phyloP scores from a whole-genome alignment of 257 asterid species.

The Nicotiana sylvestris region DNA sequence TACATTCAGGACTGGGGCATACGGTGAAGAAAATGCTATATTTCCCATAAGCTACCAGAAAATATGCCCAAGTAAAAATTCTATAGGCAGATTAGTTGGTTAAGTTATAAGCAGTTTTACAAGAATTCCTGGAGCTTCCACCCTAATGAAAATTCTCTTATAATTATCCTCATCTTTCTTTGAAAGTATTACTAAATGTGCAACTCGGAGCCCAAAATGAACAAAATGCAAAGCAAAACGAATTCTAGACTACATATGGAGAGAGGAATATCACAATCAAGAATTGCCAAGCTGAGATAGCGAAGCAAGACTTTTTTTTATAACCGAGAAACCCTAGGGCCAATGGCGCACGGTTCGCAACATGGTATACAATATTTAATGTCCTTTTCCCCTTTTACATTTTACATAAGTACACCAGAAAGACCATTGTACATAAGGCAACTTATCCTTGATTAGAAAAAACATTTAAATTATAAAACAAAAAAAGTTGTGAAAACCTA shows the following conservation, averaged over 20 bases:
- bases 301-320: not conserved
- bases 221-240: not conserved
- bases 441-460: not conserved
- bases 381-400: not conserved
- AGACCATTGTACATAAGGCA: not conserved
- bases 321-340: no score
- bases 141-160: not conserved
- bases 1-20: not conserved
- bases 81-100: not conserved
- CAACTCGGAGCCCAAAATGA: not conserved
- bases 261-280: not conserved
- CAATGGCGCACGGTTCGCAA: no score
- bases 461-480: not conserved
- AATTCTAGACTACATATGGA: not conserved
- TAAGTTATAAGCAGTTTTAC: not conserved
- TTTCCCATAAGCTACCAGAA: not conserved
- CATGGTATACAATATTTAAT: no score
- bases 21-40: not conserved
- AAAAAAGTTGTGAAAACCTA: not conserved
- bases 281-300: not conserved
- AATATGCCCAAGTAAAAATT: not conserved
- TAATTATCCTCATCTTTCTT: not conserved
- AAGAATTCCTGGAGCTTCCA: not conserved
- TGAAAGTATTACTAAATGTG: not conserved
- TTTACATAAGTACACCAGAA: not conserved